Percentiles rank a stretch among this genome's conserved stretches.
Evolutionary conservation across 2,329 filamentous ascomycete species (phyloP).

Genomic region (Ambrosiella xylebori): DNA sequence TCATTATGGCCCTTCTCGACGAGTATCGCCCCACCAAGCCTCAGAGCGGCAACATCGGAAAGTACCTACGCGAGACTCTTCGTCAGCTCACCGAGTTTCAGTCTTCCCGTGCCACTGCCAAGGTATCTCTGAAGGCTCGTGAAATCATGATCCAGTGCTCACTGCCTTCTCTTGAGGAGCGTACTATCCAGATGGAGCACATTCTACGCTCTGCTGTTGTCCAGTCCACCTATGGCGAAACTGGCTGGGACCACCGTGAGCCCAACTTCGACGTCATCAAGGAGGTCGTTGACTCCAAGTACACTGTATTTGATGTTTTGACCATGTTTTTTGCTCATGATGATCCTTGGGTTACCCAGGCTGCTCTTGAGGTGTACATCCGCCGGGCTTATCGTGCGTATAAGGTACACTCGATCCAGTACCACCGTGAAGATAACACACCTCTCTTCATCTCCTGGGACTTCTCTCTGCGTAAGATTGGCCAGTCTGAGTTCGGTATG

Average conservation of each 20-base stretch:
- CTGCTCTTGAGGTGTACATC: constrained; percentile 88
- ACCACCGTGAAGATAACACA: constrained; percentile 52
- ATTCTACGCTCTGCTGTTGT: constrained; percentile 90
- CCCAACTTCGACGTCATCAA: constrained; percentile 82
- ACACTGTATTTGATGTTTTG: constrained; percentile 92
- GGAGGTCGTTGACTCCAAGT: constrained; percentile 96
- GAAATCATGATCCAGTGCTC: constrained; percentile 96
- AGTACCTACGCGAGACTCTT: constrained; percentile 68
- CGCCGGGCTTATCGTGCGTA: constrained; percentile 95
- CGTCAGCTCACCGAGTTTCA: constrained; percentile 83
- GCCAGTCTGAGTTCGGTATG: constrained; percentile 75
- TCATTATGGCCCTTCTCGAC: constrained; percentile 79
- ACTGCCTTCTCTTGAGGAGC: constrained; percentile 87
- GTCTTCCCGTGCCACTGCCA: constrained; percentile 62
- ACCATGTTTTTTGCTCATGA: constrained; percentile 89
- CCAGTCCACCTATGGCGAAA: constrained; percentile 94
- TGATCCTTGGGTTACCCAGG: constrained; percentile 85
- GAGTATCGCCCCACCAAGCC: constrained; percentile 93
- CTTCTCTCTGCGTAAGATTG: constrained; percentile 85
- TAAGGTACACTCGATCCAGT: constrained; percentile 73
- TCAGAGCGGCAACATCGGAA: constrained; percentile 70
- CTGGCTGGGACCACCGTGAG: constrained; percentile 88
- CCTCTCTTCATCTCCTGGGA: constrained; percentile 84
- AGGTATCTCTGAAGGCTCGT: constrained; percentile 91
- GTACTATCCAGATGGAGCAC: constrained; percentile 93